phyloP scores from a whole-genome alignment of 2,329 filamentous ascomycete genomes.

The Cadophora luteo-olivacea region DNA sequence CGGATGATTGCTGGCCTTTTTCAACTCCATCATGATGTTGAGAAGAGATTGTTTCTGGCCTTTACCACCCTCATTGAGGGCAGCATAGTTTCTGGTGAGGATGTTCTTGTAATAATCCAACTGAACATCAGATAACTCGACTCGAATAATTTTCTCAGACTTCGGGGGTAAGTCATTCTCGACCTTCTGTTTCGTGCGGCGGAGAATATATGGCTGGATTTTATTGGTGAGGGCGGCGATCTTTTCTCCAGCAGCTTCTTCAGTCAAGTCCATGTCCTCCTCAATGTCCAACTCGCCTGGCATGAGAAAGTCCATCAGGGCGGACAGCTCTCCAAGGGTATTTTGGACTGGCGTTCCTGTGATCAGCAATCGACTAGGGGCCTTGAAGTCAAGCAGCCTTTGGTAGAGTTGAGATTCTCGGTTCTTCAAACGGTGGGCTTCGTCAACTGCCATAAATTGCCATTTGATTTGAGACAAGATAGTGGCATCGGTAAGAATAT shows the following conservation, averaged over 20 bases:
- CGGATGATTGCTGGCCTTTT: constrained; percentile 98
- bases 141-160: constrained; percentile 98
- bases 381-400: constrained; percentile 83
- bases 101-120: constrained; percentile 99
- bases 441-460: constrained; percentile 96
- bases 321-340: constrained; percentile 89
- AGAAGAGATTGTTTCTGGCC: constrained; percentile 94
- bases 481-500: constrained; percentile 83
- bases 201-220: constrained; percentile 93
- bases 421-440: constrained; percentile 97
- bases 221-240: constrained; percentile 83
- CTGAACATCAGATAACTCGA: constrained; percentile 95
- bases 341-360: constrained; percentile 98
- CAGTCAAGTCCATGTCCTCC: constrained; percentile 84
- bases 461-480: constrained; percentile 93
- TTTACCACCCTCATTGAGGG: constrained; percentile 85
- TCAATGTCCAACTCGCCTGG: constrained; percentile 93
- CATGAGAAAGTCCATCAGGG: constrained; percentile 94
- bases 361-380: constrained; percentile 89
- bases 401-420: constrained; percentile 91
- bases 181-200: constrained; percentile 95
- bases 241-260: constrained; percentile 84
- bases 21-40: constrained; percentile 99
- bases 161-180: constrained; percentile 96
- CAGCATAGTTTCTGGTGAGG: constrained; percentile 92